Base-by-base conservation (phyloP, 2,329 filamentous ascomycete species). In the Trichoderma sp. region DNA sequence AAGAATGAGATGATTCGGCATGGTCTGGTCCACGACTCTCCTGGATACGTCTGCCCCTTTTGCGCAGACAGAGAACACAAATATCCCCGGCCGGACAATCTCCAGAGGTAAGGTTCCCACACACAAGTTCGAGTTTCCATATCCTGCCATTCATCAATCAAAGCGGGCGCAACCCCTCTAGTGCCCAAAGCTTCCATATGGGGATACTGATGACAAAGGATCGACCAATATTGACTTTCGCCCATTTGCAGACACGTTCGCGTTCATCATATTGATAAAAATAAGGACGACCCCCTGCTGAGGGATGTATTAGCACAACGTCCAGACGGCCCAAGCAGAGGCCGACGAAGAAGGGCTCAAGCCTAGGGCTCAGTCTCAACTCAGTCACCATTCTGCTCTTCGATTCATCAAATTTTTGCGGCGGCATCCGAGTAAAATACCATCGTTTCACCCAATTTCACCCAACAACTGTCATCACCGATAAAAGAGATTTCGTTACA, bases 11-110 rank as follows among this genome's bases (percentile, higher is more conserved):
- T 92, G 90, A 92, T 92, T 61, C 83, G 90, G 32, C 90, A 92
- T 78, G 95, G 95, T 1, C 87, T 98, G 3, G 96, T 98, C 4
- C 96, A 99, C 78, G 92, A 94, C 75, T 97, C 94, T 8, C 96
- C 96, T 1, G 95, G 95, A 73, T 99, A 98, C 78, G 91, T 97
- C 34, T 99, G 96, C 80, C 96, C 96, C 0, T 98, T 98, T 79
- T 99, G 96, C 80, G 93, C 94, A 1, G 94, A 97, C 78, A 88
- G 94, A 75, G 94, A 98, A 80, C 95, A 98, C 81, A 95, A 92
- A 79, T 98, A 98, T 80, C 96, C 96, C 6, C 87, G 96, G 76
- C 96, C 96, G 39, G 96, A 99, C 81, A 98, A 98, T 84, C 84
- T 99, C 71, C 95, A 98, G 84, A 90, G 95, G 93, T 97, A 86